Conservation (phyloP, 139 green algal species). For the Choricystis sp. region DNA sequence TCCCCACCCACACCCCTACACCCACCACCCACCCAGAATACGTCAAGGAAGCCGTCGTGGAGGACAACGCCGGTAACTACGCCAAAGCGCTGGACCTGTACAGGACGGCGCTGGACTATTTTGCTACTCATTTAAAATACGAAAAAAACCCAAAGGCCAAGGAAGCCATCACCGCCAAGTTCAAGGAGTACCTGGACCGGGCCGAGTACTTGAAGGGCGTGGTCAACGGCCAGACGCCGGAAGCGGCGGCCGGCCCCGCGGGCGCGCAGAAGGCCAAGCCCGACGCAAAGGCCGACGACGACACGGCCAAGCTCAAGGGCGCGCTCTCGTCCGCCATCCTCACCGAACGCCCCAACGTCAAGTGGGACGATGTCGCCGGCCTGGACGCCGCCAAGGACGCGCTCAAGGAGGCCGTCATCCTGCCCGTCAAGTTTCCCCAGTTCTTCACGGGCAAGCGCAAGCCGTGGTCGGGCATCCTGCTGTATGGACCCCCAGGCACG, state of each 20-base stretch:
- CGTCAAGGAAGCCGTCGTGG: conserved; percentile 60
- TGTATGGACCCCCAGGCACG: conserved; percentile 95
- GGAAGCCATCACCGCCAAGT: conserved; percentile 47
- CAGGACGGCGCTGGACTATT: conserved; percentile 41
- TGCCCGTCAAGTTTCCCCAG: conserved; percentile 99
- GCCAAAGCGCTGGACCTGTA: conserved; percentile 44
- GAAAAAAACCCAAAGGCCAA: conserved; percentile 69
- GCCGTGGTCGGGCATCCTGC: conserved; percentile 92
- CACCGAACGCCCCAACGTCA: conserved; percentile 84
- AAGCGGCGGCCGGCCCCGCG: conserved; percentile 7
- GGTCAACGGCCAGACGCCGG: conserved; percentile 29
- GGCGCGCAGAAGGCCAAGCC: conserved; percentile 2
- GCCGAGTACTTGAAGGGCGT: conserved; percentile 83
- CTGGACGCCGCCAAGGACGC: conserved; percentile 92
- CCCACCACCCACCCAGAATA: conserved; percentile 33
- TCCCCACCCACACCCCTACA: neutral
- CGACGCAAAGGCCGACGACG: conserved; percentile 10
- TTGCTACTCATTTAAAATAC: conserved; percentile 69
- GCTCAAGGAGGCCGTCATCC: conserved; percentile 98
- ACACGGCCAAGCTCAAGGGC: conserved; percentile 71
- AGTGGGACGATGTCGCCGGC: conserved; percentile 96
- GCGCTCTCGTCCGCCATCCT: conserved; percentile 61
- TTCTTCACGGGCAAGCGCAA: conserved; percentile 99
- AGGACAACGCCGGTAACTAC: conserved; percentile 57
- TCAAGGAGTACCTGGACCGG: conserved; percentile 81